A percentile compares a stretch with the other conserved stretches of the same genome.
phyloP scores from a whole-genome alignment of 176 grass and related monocot genomes.

The Carex parvula region DNA sequence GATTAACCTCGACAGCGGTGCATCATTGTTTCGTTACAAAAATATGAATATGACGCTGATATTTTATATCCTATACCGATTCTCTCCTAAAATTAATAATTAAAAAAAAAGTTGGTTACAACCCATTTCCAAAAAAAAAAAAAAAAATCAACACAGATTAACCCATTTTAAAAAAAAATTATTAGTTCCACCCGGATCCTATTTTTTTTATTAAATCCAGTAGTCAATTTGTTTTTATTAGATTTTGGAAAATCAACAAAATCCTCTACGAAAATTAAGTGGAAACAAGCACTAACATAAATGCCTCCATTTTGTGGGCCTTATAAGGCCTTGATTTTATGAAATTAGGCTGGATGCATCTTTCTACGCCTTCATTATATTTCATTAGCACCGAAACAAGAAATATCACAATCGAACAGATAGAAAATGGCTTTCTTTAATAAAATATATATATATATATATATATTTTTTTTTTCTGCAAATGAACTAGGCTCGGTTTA shows the following conservation, averaged over 20 bases:
- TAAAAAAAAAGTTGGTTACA: too few relatives aligned
- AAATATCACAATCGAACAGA: not conserved
- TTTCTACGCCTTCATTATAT: not conserved
- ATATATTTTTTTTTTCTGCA: not conserved
- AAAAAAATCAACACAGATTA: too few relatives aligned
- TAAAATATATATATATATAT: not conserved
- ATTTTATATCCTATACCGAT: too few relatives aligned
- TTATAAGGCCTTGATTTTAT: not conserved
- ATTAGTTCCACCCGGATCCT: too few relatives aligned
- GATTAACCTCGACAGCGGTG: too few relatives aligned
- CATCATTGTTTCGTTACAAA: too few relatives aligned
- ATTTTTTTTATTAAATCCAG: too few relatives aligned
- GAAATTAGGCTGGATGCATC: not conserved
- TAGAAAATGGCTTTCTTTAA: not conserved
- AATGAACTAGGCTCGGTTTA: not conserved
- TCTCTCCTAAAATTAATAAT: too few relatives aligned
- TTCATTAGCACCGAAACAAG: not conserved
- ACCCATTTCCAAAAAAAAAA: too few relatives aligned
- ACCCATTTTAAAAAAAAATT: too few relatives aligned
- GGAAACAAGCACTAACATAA: not conserved
- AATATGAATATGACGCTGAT: too few relatives aligned
- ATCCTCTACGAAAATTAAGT: not conserved
- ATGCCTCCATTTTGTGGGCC: not conserved
- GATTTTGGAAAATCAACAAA: constrained; percentile 8
- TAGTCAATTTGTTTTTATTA: not conserved